Conservation (phyloP, 768 basidiomycete genomes). For the Hydnum rufescens region DNA sequence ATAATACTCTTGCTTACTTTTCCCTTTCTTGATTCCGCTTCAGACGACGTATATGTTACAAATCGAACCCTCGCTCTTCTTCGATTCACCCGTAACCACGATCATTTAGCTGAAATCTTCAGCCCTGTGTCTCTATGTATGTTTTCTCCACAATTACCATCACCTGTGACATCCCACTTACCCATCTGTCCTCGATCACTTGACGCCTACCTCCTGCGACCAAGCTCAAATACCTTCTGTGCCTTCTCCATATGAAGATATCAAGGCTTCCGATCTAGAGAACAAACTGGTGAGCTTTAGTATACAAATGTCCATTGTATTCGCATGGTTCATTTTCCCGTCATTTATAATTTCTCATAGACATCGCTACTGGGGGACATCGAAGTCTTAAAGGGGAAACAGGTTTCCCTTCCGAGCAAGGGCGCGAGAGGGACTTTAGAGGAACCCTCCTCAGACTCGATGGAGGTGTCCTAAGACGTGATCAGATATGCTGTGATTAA, state of each 20-base stretch:
- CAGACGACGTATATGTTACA: constrained; percentile 9
- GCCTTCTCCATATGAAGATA: neutral
- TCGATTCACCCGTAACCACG: constrained; percentile 10
- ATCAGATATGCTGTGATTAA: no score
- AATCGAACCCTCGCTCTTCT: constrained; percentile 7
- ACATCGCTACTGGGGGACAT: no score
- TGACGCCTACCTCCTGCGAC: neutral
- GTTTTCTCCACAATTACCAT: neutral
- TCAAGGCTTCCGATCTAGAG: neutral
- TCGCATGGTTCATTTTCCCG: no score
- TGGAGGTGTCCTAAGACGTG: no score
- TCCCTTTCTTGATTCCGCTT: neutral
- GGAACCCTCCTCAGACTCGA: no score
- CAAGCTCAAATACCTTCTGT: neutral
- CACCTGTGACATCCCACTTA: no score
- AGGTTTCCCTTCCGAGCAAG: no score
- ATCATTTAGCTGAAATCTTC: constrained; percentile 10
- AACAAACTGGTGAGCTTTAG: neutral
- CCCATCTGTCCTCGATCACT: neutral
- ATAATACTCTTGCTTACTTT: neutral
- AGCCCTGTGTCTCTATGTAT: constrained; percentile 8
- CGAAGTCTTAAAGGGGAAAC: no score
- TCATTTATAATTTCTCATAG: no score
- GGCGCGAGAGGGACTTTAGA: no score
- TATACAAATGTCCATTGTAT: no score